Evolutionary conservation across 306 rosid species (phyloP), one percentile per base, ranked within the genome.

Genomic region (Ziziphus jujuba): DNA sequence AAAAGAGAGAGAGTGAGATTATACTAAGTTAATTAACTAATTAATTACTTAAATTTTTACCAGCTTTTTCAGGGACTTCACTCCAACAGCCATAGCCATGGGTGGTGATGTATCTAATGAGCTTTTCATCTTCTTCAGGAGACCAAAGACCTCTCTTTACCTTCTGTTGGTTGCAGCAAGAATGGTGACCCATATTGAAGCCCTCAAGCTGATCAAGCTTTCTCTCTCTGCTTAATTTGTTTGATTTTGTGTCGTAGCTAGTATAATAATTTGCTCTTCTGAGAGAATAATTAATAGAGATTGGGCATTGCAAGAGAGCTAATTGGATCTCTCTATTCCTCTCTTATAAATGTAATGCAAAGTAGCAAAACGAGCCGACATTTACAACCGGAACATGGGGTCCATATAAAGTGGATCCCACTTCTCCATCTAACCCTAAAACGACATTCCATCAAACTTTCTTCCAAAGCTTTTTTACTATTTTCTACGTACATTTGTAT

Each of bases 81-180:
- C 98, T 93, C 98, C 98, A 93, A 22, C 98, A 90, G 44, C 98
- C 98, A 86, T 93, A 90, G 56, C 98, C 98, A 59, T 93, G 95
- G 19, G 95, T 84, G 67, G 96, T 83, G 51, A 93, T 93, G 82
- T 90, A 93, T 80, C 89, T 61, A 59, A 93, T 84, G 69, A 93
- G 98, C 78, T 90, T 93, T 79, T 93, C 98, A 65, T 93, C 98
- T 73, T 93, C 98, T 69, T 93, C 98, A 1, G 98, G 98, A 1
- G 96, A 90, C 98, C 98, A 93, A 56, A 93, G 97, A 5, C 98
- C 98, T 83, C 98, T 83, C 90, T 93, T 93, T 44, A 93, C 98
- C 82, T 93, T 93, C 72, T 90, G 97, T 70, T 93, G 97, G 81
- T 93, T 93, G 82, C 98, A 93, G 87, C 98, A 93, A 57, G 97